A percentile compares a stretch with the other conserved stretches of the same genome.
phyloP scores from a whole-genome alignment of 2,329 filamentous ascomycete genomes.

The Aspergillus caelatus region DNA sequence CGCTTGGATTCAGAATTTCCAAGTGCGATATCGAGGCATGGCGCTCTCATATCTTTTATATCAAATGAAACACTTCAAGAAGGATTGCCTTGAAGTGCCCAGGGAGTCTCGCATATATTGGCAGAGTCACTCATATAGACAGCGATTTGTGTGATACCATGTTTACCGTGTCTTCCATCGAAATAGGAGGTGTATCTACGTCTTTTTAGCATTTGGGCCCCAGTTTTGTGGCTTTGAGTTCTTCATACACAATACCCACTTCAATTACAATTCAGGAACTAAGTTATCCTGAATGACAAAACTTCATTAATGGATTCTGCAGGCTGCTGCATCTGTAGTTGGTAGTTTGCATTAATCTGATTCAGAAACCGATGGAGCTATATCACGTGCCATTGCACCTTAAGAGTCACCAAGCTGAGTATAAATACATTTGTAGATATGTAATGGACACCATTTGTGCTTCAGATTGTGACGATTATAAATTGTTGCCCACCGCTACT shows the following conservation, averaged over 20 bases:
- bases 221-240: slow-evolving; percentile 11
- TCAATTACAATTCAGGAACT: slow-evolving; percentile 1
- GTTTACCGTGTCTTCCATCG: slow-evolving; percentile 14
- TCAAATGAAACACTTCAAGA: slow-evolving; percentile 3
- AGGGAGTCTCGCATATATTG: slow-evolving; percentile 17
- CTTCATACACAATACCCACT: slow-evolving; percentile 17
- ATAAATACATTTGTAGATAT: not conserved
- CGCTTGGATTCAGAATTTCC: not conserved
- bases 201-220: slow-evolving; percentile 16
- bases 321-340: not conserved
- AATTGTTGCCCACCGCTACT: not conserved
- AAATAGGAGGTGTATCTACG: slow-evolving; percentile 8
- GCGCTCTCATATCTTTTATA: slow-evolving; percentile 9
- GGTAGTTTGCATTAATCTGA: not conserved
- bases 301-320: not conserved
- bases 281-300: not conserved
- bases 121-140: slow-evolving; percentile 18
- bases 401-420: not conserved
- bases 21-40: slow-evolving; percentile 1
- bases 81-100: not conserved
- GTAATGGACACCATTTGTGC: not conserved
- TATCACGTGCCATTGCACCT: not conserved
- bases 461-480: not conserved
- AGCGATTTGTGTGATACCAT: slow-evolving; percentile 22
- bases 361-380: not conserved